phyloP scores from a whole-genome alignment of 768 basidiomycete genomes.

The Dentipellis sp. region DNA sequence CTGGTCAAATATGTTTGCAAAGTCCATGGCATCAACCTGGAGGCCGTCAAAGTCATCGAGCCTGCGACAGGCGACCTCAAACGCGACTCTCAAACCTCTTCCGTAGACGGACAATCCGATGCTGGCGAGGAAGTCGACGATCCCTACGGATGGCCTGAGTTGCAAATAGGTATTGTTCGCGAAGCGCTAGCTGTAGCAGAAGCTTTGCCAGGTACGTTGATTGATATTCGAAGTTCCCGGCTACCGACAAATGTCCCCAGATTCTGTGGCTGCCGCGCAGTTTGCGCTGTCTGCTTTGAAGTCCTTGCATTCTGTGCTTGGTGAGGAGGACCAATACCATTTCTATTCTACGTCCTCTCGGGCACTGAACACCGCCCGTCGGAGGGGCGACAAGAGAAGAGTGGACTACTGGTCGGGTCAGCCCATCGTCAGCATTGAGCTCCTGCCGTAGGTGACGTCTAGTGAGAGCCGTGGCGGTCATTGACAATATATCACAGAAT shows the following conservation, averaged over 20 bases:
- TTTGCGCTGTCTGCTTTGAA: constrained; percentile 86
- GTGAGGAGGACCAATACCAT: constrained; percentile 71
- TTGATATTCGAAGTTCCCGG: not conserved
- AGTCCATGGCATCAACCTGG: constrained; percentile 76
- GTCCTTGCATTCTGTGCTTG: constrained; percentile 57
- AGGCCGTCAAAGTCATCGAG: constrained; percentile 48
- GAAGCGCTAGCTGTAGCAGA: constrained; percentile 91
- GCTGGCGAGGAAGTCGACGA: constrained; percentile 34
- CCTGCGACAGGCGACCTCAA: constrained; percentile 2
- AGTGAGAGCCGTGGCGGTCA: not conserved
- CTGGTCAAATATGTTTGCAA: constrained; percentile 69
- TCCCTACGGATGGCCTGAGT: constrained; percentile 85
- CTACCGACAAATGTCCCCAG: constrained; percentile 29
- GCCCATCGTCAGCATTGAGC: constrained; percentile 69
- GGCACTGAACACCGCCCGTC: constrained; percentile 64
- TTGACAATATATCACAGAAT: constrained; percentile 35
- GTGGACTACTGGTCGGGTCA: constrained; percentile 85
- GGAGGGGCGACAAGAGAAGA: constrained; percentile 63
- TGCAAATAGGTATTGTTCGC: constrained; percentile 88
- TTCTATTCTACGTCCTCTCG: constrained; percentile 61
- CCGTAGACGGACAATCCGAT: constrained; percentile 19
- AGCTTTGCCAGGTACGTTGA: constrained; percentile 67
- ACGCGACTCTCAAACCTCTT: constrained; percentile 14
- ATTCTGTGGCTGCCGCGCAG: constrained; percentile 77
- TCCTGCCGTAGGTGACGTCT: constrained; percentile 53